These are phyloP conservation scores for Aspergillus ibericus DNA, from an alignment of 2,329 filamentous ascomycete species.

Conservation along the genomic window DNA sequence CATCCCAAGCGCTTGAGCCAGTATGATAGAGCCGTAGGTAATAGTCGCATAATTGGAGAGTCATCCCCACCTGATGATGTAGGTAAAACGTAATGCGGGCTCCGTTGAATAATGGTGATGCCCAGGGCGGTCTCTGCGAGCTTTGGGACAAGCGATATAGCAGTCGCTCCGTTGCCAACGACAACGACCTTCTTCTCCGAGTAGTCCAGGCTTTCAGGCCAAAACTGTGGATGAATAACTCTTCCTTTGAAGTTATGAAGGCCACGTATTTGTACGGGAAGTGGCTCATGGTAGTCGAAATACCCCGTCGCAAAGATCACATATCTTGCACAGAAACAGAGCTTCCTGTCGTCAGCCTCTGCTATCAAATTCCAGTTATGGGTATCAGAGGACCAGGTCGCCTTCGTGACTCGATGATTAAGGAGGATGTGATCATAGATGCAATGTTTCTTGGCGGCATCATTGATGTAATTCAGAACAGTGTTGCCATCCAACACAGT, in stretches of 20 bases:
- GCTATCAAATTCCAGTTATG: slow-evolving; percentile 54
- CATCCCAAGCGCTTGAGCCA: slow-evolving; percentile 43
- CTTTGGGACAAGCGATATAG: slow-evolving; percentile 70
- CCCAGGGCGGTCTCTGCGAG: slow-evolving; percentile 62
- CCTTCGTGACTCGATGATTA: slow-evolving; percentile 47
- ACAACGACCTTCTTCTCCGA: slow-evolving; percentile 65
- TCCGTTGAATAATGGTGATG: slow-evolving; percentile 77
- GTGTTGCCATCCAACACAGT: slow-evolving; percentile 49
- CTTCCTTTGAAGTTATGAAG: slow-evolving; percentile 63
- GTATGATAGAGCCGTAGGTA: slow-evolving; percentile 17
- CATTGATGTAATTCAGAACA: slow-evolving; percentile 55
- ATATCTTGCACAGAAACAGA: slow-evolving; percentile 40
- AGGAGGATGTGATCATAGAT: slow-evolving; percentile 57
- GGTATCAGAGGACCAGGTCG: slow-evolving; percentile 54
- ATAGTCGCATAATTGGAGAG: slow-evolving; percentile 45
- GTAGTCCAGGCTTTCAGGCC: slow-evolving; percentile 67
- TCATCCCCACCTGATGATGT: too few species aligned
- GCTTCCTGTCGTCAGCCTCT: slow-evolving; percentile 28
- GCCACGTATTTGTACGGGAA: slow-evolving; percentile 62
- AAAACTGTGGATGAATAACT: slow-evolving; percentile 69
- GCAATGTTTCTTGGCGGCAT: slow-evolving; percentile 48
- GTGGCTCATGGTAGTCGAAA: slow-evolving; percentile 67
- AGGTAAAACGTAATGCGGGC: slow-evolving; percentile 69
- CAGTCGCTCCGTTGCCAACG: slow-evolving; percentile 75
- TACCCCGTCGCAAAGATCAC: slow-evolving; percentile 64